Evolutionary conservation across 768 basidiomycete species (phyloP), one percentile per base, ranked within the genome.

Genomic region (Dentipellis sp.): DNA sequence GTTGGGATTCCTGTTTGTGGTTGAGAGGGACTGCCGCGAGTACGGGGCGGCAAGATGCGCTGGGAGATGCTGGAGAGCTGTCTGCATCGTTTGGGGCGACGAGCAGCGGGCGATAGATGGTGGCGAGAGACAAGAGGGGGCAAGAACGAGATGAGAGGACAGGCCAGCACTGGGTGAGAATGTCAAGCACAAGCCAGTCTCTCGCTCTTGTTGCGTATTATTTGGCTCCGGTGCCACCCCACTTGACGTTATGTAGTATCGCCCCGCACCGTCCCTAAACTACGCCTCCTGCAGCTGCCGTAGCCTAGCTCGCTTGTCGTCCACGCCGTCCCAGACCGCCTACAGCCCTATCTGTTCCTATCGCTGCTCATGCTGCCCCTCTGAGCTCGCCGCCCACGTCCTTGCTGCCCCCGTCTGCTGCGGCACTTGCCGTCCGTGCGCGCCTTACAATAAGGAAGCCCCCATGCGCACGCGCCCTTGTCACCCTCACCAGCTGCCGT

Each of bases 51-150:
- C 73, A 61, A 87, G 71, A 52, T 77, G 75, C 59, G 79, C 72
- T 46, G 80, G 80, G 60, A 86, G 71, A 60, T 81, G 79, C 69
- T 87, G 84, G 53, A 86, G 77, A 67, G 81, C 84, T 64, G 86
- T 79, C 74, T 86, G 83, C 87, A 90, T 89, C 62, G 74, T 79
- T 69, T 72, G 70, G 7, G 70, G 68, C 52, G 72, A 64, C 67
- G 76, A 75, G 65, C 69, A 73, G 65, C 79, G 76, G 76, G 77
- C 79, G 75, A 74, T 83, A 78, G 71, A 55, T 57, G 38, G 58
- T 61, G 52, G 56, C 60, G 62, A 62, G 56, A 49, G 62, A 49
- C 48, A 55, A 60, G 56, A 57, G 55, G 54, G 59, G 53, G 56
- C 53, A 57, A 57, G 55, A 49, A 53, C 52, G 56, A 11, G 48